A percentile compares a stretch with the other conserved stretches of the same genome.
These are phyloP conservation scores for Hemileia vastatrix DNA, from an alignment of 1,284 basidiomycete species.

Conservation along the genomic window DNA sequence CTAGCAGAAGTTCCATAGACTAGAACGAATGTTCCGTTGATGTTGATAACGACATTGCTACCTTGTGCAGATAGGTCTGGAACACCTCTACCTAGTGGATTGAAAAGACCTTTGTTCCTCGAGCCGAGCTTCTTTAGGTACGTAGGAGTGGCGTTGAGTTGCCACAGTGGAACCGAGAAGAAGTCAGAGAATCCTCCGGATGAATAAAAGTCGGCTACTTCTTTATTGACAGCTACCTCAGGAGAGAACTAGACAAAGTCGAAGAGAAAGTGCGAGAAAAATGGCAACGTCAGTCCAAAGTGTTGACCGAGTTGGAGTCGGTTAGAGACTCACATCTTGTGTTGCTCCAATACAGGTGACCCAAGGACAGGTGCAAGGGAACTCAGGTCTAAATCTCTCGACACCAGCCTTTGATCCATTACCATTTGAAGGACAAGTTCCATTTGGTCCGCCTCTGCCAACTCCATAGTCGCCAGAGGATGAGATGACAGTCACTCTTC, in stretches of 20 bases:
- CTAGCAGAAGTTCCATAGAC: constrained; percentile 53
- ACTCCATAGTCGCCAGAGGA: constrained; percentile 36
- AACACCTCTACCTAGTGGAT: constrained; percentile 44
- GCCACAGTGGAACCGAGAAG: constrained; percentile 55
- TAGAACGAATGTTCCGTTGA: constrained; percentile 34
- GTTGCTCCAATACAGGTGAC: constrained; percentile 55
- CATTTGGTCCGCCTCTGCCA: constrained; percentile 24
- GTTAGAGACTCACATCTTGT: too few species aligned
- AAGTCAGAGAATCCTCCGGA: constrained; percentile 61
- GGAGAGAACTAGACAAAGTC: constrained; percentile 41
- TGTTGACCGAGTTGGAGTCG: too few species aligned
- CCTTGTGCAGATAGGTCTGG: constrained; percentile 46
- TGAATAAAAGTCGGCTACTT: constrained; percentile 48
- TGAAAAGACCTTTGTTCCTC: constrained; percentile 32
- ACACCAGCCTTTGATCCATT: too few species aligned
- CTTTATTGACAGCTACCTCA: constrained; percentile 46
- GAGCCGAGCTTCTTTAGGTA: constrained; percentile 30
- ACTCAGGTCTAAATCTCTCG: constrained; percentile 50
- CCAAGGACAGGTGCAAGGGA: constrained; percentile 55
- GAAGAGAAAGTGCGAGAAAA: too few species aligned
- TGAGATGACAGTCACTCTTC: constrained; percentile 34
- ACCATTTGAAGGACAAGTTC: too few species aligned
- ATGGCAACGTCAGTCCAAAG: too few species aligned
- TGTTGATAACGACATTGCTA: constrained; percentile 40
- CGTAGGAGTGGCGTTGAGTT: constrained; percentile 45